Percentiles rank a stretch among this genome's conserved stretches.
phyloP scores from a whole-genome alignment of 768 basidiomycete genomes.

The Hygrophoropsis aurantiaca region DNA sequence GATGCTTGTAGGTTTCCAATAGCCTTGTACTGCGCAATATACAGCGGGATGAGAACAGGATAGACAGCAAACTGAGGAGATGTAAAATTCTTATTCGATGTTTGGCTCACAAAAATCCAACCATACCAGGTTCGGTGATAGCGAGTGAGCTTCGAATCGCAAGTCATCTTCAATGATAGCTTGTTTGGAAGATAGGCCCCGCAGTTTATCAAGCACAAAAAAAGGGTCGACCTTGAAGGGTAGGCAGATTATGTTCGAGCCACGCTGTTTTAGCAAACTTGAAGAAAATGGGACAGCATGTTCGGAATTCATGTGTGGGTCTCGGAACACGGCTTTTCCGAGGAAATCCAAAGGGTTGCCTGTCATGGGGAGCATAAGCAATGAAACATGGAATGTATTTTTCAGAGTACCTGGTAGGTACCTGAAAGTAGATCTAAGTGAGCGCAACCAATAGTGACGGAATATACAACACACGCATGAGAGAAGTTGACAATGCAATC shows the following conservation, averaged over 20 bases:
- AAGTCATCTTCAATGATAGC: constrained; percentile 37
- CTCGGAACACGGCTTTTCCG: constrained; percentile 41
- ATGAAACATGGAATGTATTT: not conserved
- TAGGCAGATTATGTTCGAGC: constrained; percentile 50
- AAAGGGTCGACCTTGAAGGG: constrained; percentile 60
- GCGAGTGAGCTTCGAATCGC: constrained; percentile 41
- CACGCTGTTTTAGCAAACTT: constrained; percentile 47
- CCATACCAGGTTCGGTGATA: constrained; percentile 48
- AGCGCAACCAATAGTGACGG: constrained; percentile 3
- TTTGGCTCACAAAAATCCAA: not conserved
- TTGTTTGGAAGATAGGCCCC: constrained; percentile 33
- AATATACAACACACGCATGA: constrained; percentile 45
- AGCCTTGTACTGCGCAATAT: constrained; percentile 52
- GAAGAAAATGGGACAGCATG: constrained; percentile 47
- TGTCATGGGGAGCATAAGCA: constrained; percentile 19
- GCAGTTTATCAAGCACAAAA: constrained; percentile 39
- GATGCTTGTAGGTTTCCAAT: constrained; percentile 26
- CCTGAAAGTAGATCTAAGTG: constrained; percentile 2
- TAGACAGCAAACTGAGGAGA: constrained; percentile 52
- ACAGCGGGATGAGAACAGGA: constrained; percentile 64
- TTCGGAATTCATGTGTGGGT: constrained; percentile 18
- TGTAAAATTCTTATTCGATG: constrained; percentile 6
- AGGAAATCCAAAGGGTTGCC: constrained; percentile 47
- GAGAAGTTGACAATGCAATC: constrained; percentile 34
- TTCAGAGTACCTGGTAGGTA: constrained; percentile 11